Evolutionary conservation across 306 rosid species (phyloP), one percentile per base, ranked within the genome.

Genomic region (Gynostemma pentaphyllum): DNA sequence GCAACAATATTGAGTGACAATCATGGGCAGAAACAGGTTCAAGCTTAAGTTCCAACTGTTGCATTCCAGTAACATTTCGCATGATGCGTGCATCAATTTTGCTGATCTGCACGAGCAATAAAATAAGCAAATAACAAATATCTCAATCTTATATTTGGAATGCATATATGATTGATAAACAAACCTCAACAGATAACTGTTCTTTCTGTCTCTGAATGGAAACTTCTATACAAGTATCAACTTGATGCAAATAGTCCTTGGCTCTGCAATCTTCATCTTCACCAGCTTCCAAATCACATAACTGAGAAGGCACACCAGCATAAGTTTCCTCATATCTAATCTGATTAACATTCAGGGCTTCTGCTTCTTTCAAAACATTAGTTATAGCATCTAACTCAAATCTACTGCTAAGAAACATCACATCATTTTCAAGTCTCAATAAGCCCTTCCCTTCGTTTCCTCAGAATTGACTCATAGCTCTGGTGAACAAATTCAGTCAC

Each of bases 131-230:
- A 75, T 68, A 56, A 48, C 49, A 24, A 28, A 68, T 67, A 73
- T 60, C 56, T 53, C 68, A 19, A 23, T 15, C 45, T 49, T 45
- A 52, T 74, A 42, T 40, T 51, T 67, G 45, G 63, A 45, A 60
- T 28, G 49, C 61, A 48, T 53, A 57, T 50, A 64, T 51, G 73
- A 64, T 23, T 60, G 42, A 68, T 41, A 65, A 66, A 63, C 88
- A 61, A 60, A 86, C 99, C 97, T 94, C 99, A 45, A 89, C 64
- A 74, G 85, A 76, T 72, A 83, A 68, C 34, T 80, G 90, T 72
- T 88, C 97, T 73, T 89, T 94, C 81, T 75, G 86, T 70, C 84
- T 88, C 81, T 82, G 96, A 73, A 92, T 81, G 47, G 90, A 87
- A 78, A 73, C 69, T 84, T 86, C 95, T 62, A 92, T 72, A 72